A percentile compares a stretch with the other conserved stretches of the same genome.
Evolutionary conservation across 352 stramenopile species (phyloP).

Genomic region (Phytophthora citricola): DNA sequence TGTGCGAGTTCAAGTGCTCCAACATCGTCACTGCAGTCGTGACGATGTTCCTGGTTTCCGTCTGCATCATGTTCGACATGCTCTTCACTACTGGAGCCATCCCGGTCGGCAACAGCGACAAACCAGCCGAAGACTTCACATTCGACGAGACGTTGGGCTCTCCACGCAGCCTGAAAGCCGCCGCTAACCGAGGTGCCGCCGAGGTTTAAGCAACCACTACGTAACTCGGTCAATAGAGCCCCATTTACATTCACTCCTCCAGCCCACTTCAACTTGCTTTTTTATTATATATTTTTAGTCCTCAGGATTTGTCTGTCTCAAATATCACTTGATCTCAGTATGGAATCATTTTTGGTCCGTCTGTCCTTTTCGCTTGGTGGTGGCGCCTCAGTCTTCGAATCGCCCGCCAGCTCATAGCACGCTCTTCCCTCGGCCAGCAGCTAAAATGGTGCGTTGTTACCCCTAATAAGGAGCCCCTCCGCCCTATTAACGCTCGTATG

Average conservation of each 20-base stretch:
- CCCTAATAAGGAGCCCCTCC: no score
- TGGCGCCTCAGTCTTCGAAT: constrained; percentile 33
- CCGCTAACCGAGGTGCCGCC: constrained; percentile 29
- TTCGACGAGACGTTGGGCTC: constrained; percentile 50
- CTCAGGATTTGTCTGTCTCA: not conserved
- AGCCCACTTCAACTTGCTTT: constrained; percentile 18
- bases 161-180: constrained; percentile 46
- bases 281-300: not conserved
- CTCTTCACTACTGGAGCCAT: constrained; percentile 63
- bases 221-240: constrained; percentile 2
- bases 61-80: constrained; percentile 60
- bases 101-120: constrained; percentile 11
- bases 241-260: not conserved
- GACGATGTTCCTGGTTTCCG: constrained; percentile 60
- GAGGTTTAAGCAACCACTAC: constrained; percentile 36
- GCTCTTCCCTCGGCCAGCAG: constrained; percentile 3
- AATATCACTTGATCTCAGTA: not conserved
- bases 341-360: not conserved
- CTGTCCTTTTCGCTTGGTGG: constrained; percentile 16
- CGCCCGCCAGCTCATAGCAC: constrained; percentile 14
- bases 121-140: constrained; percentile 51
- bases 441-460: constrained; percentile 27
- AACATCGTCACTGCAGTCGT: constrained; percentile 61
- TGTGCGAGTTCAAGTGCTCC: constrained; percentile 71
- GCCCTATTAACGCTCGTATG: not conserved